A percentile compares a stretch with the other conserved stretches of the same genome.
Conservation (phyloP, 768 basidiomycete species). For the Phallus indusiatus region DNA sequence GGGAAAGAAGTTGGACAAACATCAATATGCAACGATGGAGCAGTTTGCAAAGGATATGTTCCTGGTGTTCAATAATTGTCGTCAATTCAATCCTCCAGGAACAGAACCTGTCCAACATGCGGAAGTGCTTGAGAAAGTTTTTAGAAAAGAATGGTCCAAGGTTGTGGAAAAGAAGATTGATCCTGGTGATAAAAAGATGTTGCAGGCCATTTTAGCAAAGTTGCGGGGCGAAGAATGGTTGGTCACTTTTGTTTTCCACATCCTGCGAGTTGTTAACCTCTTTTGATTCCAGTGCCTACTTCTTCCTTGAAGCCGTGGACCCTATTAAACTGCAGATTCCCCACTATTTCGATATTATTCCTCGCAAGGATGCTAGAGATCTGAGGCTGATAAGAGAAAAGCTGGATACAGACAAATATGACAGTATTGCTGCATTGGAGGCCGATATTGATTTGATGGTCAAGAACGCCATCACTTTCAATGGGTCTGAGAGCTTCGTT, state of each 20-base stretch:
- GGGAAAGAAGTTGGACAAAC: slow-evolving; percentile 50
- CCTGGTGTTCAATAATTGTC: slow-evolving; percentile 82
- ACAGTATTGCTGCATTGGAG: slow-evolving; percentile 66
- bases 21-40: slow-evolving; percentile 71
- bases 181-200: slow-evolving; percentile 68
- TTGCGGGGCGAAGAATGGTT: slow-evolving; percentile 62
- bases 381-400: slow-evolving; percentile 71
- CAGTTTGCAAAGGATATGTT: slow-evolving; percentile 72
- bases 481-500: slow-evolving; percentile 74
- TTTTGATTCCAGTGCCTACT: slow-evolving; percentile 16
- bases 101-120: slow-evolving; percentile 69
- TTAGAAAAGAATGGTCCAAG: slow-evolving; percentile 84
- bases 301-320: slow-evolving; percentile 85
- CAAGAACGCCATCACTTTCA: slow-evolving; percentile 82
- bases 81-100: slow-evolving; percentile 80
- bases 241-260: slow-evolving; percentile 19
- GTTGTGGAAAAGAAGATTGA: slow-evolving; percentile 61
- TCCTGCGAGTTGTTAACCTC: not conserved
- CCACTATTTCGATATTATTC: slow-evolving; percentile 80
- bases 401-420: slow-evolving; percentile 77
- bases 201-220: slow-evolving; percentile 60
- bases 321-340: slow-evolving; percentile 76
- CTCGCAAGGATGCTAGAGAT: slow-evolving; percentile 80
- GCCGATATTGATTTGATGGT: slow-evolving; percentile 85
- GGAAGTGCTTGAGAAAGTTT: slow-evolving; percentile 61